Evolutionary conservation across 1,284 basidiomycete species (phyloP).

Genomic region (Pterulicium gracile): DNA sequence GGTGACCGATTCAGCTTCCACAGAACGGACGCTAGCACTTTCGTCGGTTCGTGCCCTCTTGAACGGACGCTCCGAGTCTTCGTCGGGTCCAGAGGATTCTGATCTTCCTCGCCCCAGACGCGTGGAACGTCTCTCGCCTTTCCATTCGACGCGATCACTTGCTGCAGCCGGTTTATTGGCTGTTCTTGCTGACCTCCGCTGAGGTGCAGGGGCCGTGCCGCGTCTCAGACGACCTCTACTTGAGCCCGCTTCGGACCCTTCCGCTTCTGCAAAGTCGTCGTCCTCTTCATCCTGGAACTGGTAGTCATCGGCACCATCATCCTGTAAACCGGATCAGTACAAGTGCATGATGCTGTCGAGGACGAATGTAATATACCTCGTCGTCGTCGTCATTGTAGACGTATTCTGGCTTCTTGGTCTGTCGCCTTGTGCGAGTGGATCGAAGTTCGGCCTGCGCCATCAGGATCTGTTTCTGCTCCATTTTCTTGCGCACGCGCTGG

Average conservation of each 20-base stretch:
- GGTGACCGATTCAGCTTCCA: constrained; percentile 16
- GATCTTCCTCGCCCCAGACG: constrained; percentile 35
- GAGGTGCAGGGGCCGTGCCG: constrained; percentile 23
- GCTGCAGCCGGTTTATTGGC: constrained; percentile 42
- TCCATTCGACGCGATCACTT: constrained; percentile 47
- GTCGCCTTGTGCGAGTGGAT: constrained; percentile 62
- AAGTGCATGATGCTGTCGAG: background rate
- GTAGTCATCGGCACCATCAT: constrained; percentile 1
- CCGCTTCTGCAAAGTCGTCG: constrained; percentile 18
- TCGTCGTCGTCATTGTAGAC: constrained; percentile 57
- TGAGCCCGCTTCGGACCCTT: constrained; percentile 23
- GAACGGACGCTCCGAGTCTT: constrained; percentile 35
- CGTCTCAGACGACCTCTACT: constrained; percentile 21
- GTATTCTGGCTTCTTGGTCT: constrained; percentile 64
- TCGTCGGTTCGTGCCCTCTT: constrained; percentile 70
- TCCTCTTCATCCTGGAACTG: constrained; percentile 1
- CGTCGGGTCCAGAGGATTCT: constrained; percentile 36
- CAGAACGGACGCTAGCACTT: constrained; percentile 51
- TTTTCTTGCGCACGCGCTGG: constrained; percentile 51
- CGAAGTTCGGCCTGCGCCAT: constrained; percentile 66
- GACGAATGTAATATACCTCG: constrained; percentile 34
- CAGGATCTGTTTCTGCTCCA: constrained; percentile 53
- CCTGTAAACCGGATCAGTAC: background rate
- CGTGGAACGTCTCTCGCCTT: constrained; percentile 62
- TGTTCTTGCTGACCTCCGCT: constrained; percentile 52